A percentile compares a stretch with the other conserved stretches of the same genome.
Conservation (phyloP, 495 filamentous ascomycete species). For the Thermochaetoides thermophila region DNA sequence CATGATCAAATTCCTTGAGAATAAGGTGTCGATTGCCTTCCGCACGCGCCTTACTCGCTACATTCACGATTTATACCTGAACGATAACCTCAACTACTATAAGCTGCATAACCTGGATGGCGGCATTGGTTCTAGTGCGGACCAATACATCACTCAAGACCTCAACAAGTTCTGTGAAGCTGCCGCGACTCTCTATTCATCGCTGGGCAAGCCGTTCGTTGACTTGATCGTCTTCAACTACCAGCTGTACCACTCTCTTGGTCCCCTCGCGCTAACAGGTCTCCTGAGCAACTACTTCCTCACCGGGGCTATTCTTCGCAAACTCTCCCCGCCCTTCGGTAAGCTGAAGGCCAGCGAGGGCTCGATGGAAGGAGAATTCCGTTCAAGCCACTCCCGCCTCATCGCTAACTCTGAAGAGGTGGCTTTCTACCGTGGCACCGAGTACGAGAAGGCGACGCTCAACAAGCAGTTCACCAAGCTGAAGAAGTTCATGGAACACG, state of each 20-base stretch:
- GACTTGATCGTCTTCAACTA: constrained; percentile 96
- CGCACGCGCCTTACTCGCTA: constrained; percentile 90
- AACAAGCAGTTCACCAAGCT: constrained; percentile 82
- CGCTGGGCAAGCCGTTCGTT: constrained; percentile 87
- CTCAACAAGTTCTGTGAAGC: constrained; percentile 86
- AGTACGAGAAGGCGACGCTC: constrained; percentile 81
- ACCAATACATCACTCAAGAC: constrained; percentile 97
- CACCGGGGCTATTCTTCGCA: constrained; percentile 74
- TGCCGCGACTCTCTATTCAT: constrained; percentile 88
- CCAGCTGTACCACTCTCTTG: constrained; percentile 83
- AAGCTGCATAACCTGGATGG: constrained; percentile 90
- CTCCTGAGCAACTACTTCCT: constrained; percentile 84
- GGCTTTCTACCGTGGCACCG: constrained; percentile 93
- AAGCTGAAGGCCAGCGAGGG: constrained; percentile 93
- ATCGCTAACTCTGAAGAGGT: constrained; percentile 97
- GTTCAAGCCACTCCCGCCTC: constrained; percentile 73
- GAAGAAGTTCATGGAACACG: constrained; percentile 88
- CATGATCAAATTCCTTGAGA: constrained; percentile 96
- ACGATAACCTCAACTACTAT: constrained; percentile 89
- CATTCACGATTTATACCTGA: constrained; percentile 94
- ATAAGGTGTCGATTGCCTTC: constrained; percentile 96
- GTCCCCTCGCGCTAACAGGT: constrained; percentile 72
- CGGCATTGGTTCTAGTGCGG: constrained; percentile 76
- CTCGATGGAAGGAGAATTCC: constrained; percentile 84
- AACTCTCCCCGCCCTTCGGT: constrained; percentile 85